Evolutionary conservation across 2,329 filamentous ascomycete genomes (phyloP).

Genomic region (Microcyclospora tardicrescens): DNA sequence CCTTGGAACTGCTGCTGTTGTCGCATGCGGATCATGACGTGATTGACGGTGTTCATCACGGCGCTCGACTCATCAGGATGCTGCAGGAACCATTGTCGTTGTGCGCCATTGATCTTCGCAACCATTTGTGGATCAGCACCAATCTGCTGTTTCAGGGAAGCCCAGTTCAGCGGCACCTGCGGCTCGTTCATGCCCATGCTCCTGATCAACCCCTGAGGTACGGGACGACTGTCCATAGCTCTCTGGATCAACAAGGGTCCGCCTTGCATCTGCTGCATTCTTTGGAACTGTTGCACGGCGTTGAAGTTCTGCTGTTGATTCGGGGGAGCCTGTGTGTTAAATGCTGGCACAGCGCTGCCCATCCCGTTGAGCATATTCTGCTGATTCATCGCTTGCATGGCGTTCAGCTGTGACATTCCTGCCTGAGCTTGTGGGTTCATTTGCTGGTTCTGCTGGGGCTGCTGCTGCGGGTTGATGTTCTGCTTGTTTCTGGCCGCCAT

Average conservation of each 20-base stretch:
- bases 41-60: constrained; percentile 9
- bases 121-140: constrained; percentile 1
- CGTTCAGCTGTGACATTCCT: constrained; percentile 7
- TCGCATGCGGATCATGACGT: constrained; percentile 10
- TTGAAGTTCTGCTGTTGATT: constrained; percentile 3
- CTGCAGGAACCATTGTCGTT: constrained; percentile 13
- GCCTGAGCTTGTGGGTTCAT: constrained; percentile 6
- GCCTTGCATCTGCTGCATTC: constrained; percentile 5
- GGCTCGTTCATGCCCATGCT: constrained; percentile 25
- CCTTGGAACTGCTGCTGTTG: constrained; percentile 19
- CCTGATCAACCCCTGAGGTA: constrained; percentile 9
- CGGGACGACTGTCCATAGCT: constrained; percentile 12
- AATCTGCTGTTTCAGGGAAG: constrained; percentile 43
- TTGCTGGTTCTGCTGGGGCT: constrained; percentile 7
- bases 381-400: constrained; percentile 3
- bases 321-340: constrained; percentile 8
- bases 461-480: constrained; percentile 4
- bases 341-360: constrained; percentile 5
- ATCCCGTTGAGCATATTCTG: constrained; percentile 2
- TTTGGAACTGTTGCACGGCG: constrained; percentile 3
- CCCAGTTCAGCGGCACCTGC: constrained; percentile 41
- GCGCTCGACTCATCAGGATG: constrained; percentile 12
- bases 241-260: constrained; percentile 2
- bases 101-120: constrained; percentile 2
- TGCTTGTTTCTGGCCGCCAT: constrained; percentile 2